Evolutionary conservation across 192 early-diverging fungal genomes (phyloP).

Genomic region (Gigaspora rosea): DNA sequence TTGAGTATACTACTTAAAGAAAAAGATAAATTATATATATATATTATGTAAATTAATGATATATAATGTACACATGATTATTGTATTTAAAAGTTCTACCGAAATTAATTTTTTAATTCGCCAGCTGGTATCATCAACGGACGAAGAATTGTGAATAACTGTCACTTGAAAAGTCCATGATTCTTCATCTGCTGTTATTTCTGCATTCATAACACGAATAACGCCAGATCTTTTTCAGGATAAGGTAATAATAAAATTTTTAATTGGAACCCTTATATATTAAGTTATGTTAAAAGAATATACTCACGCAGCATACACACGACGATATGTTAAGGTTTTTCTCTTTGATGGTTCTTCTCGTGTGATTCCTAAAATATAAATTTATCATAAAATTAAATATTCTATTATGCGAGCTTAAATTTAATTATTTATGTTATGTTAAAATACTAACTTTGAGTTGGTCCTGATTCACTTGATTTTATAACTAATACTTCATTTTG

Average conservation of each 20-base stretch:
- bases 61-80: background rate
- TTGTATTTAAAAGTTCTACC: background rate
- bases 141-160: slow-evolving; percentile 12
- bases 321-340: background rate
- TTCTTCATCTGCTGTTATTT: slow-evolving; percentile 4
- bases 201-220: slow-evolving; percentile 21
- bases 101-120: background rate
- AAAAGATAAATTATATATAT: background rate
- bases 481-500: background rate
- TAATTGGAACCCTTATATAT: background rate
- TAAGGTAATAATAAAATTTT: background rate
- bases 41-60: background rate
- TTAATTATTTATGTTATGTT: too few relatives aligned
- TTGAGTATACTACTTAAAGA: background rate
- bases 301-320: slow-evolving; percentile 2
- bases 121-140: background rate
- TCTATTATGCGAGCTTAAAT: too few relatives aligned
- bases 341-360: background rate
- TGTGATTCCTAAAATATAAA: background rate
- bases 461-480: slow-evolving; percentile 8
- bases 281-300: background rate
- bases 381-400: too few relatives aligned
- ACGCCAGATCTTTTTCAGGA: slow-evolving; percentile 5
- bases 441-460: slow-evolving; percentile 16
- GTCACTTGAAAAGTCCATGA: slow-evolving; percentile 4